Percentiles rank a stretch among this genome's conserved stretches.
These are phyloP conservation scores for Xerocomus nothofagi DNA, from an alignment of 1,284 basidiomycete species.

Conservation along the genomic window DNA sequence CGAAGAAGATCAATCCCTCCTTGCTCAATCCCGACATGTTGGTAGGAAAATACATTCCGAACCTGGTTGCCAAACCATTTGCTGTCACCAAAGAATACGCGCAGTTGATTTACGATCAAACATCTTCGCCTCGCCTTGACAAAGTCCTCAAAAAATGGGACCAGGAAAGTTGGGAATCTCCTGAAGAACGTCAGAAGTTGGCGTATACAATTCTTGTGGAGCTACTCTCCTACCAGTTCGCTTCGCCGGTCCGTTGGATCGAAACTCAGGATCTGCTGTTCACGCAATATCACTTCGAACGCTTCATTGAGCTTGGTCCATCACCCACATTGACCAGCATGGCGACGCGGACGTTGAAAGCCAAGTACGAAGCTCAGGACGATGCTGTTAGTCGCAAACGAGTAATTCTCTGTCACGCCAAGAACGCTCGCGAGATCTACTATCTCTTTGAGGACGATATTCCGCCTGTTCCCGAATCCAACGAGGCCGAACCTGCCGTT, in stretches of 20 bases:
- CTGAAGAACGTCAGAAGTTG: slow-evolving; percentile 85
- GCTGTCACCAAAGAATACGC: slow-evolving; percentile 88
- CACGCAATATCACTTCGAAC: slow-evolving; percentile 86
- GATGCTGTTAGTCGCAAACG: slow-evolving; percentile 82
- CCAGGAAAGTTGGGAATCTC: slow-evolving; percentile 82
- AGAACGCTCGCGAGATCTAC: slow-evolving; percentile 96
- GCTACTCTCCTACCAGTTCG: slow-evolving; percentile 95
- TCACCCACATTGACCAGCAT: slow-evolving; percentile 96
- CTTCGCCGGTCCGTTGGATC: slow-evolving; percentile 97
- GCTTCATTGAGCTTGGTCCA: slow-evolving; percentile 94
- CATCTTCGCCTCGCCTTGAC: slow-evolving; percentile 89
- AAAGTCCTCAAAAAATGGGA: slow-evolving; percentile 95
- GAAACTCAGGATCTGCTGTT: slow-evolving; percentile 98
- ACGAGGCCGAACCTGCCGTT: slow-evolving; percentile 43
- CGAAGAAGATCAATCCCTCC: slow-evolving; percentile 94
- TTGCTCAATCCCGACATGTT: slow-evolving; percentile 92
- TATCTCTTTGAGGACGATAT: slow-evolving; percentile 94
- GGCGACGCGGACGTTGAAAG: slow-evolving; percentile 93
- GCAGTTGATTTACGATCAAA: slow-evolving; percentile 94
- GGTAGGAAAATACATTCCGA: slow-evolving; percentile 94
- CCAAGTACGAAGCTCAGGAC: slow-evolving; percentile 92
- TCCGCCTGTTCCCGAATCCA: slow-evolving; percentile 47
- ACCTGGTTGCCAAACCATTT: slow-evolving; percentile 95
- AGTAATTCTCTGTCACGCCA: slow-evolving; percentile 89
- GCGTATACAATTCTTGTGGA: slow-evolving; percentile 96